Evolutionary conservation across 2,329 filamentous ascomycete genomes (phyloP), one percentile per base, ranked within the genome.

Genomic region (Pseudogymnoascus sp.): DNA sequence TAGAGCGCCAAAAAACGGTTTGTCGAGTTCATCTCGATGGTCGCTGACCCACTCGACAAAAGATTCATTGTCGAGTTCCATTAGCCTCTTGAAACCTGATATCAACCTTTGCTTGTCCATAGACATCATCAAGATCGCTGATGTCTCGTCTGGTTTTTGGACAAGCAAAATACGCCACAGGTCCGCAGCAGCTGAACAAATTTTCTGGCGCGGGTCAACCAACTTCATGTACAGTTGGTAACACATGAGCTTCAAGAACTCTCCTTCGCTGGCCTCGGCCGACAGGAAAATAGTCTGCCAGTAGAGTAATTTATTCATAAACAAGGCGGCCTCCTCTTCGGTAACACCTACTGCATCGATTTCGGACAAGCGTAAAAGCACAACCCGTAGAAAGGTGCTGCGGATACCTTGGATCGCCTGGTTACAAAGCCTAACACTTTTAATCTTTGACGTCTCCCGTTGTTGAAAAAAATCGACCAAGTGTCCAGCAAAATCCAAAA

Each of bases 201-300:
- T 84, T 1, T 81, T 75, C 30, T 82, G 77, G 59, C 87, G 81
- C 0, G 81, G 76, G 60, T 91, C 91, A 6, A 94, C 85, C 36
- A 97, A 79, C 71, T 95, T 96, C 6, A 87, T 86, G 71, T 97
- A 99, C 2, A 99, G 83, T 63, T 97, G 85, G 69, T 96, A 97
- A 79, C 91, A 97, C 41, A 97, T 83, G 35, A 97, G 80, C 65
- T 88, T 88, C 68, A 97, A 82, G 69, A 90, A 89, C 8, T 90
- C 86, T n/a, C 89, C 84, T 47, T 96, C 91, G 6, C 83, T 80
- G 2, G 89, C 88, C 14, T 94, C 84, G 3, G 87, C 85, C 2
- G 86, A 87, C 14, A 99, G 78, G 14, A 99, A 85, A 15, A 96
- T 89, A 18, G 90, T 91, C 72, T 97, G 94, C 94, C 94, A 99